Conservation (phyloP, 345 rosid genomes). For the Kernera saxatilis region DNA sequence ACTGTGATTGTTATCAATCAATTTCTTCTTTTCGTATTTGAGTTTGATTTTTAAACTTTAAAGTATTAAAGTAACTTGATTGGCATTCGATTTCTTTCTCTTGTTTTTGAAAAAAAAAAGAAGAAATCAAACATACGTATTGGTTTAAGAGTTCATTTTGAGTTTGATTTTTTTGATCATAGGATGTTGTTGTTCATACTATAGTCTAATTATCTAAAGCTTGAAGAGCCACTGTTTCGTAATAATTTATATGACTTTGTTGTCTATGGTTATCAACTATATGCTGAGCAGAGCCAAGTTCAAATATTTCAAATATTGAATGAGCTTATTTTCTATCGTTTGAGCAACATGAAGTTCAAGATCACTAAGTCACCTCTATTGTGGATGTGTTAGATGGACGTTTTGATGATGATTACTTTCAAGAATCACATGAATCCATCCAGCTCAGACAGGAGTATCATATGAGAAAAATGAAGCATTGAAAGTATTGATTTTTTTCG, state of each 20-base stretch:
- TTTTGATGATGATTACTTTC: conserved; percentile 78
- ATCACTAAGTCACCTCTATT: not conserved
- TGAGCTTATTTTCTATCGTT: not conserved
- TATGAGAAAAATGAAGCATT: conserved; percentile 79
- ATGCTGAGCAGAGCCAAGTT: too few species aligned
- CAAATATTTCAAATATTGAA: too few species aligned
- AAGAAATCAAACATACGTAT: not conserved
- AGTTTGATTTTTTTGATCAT: not conserved
- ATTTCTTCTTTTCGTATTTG: not conserved
- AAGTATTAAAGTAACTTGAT: not conserved
- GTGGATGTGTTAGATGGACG: conserved; percentile 47
- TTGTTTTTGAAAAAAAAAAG: not conserved
- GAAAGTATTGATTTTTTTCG: too few species aligned
- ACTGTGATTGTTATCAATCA: not conserved
- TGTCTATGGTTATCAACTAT: too few species aligned
- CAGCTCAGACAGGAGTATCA: conserved; percentile 85
- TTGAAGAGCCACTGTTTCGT: not conserved
- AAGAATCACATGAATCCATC: conserved; percentile 63
- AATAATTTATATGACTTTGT: not conserved
- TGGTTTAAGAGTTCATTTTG: not conserved
- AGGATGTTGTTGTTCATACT: not conserved
- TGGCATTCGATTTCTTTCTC: not conserved
- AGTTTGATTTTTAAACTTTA: not conserved
- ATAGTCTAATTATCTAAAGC: not conserved
- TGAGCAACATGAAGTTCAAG: not conserved